phyloP scores from a whole-genome alignment of 345 rosid species.

The Hirschfeldia incana region DNA sequence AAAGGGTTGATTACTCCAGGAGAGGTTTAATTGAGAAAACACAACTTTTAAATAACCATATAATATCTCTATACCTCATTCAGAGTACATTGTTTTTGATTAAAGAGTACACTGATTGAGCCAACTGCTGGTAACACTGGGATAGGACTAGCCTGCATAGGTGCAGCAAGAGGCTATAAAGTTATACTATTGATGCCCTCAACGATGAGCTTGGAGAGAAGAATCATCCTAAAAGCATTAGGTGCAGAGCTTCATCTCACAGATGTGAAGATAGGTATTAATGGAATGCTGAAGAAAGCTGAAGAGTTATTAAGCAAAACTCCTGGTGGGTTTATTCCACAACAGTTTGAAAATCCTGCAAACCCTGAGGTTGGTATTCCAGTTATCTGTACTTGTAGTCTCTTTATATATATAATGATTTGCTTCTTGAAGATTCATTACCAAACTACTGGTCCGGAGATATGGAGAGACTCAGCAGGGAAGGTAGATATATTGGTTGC shows the following conservation, averaged over 20 bases:
- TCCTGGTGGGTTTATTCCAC: constrained; percentile 48
- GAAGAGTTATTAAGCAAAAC: constrained; percentile 54
- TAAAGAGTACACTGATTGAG: constrained; percentile 56
- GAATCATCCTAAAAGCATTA: constrained; percentile 61
- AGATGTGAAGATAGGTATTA: constrained; percentile 44
- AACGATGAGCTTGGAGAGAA: constrained; percentile 58
- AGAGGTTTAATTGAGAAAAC: constrained; percentile 36
- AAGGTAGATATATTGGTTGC: constrained; percentile 56
- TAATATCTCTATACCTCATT: background rate
- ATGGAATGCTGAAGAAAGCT: constrained; percentile 43
- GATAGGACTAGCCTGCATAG: constrained; percentile 65
- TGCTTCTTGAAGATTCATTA: constrained; percentile 58
- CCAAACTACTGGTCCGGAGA: constrained; percentile 66
- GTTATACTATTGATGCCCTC: constrained; percentile 62
- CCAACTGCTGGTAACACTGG: constrained; percentile 75
- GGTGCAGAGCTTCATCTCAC: constrained; percentile 66
- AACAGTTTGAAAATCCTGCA: constrained; percentile 45
- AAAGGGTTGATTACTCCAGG: constrained; percentile 61
- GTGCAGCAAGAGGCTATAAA: constrained; percentile 68
- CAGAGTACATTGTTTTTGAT: background rate
- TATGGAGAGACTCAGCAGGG: constrained; percentile 60
- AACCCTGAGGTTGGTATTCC: constrained; percentile 56
- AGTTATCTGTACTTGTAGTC: background rate
- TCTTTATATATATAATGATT: background rate
- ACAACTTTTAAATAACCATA: background rate